A percentile compares a stretch with the other conserved stretches of the same genome.
Conservation (phyloP, 495 filamentous ascomycete genomes). For the Annulohypoxylon maeteangense region DNA sequence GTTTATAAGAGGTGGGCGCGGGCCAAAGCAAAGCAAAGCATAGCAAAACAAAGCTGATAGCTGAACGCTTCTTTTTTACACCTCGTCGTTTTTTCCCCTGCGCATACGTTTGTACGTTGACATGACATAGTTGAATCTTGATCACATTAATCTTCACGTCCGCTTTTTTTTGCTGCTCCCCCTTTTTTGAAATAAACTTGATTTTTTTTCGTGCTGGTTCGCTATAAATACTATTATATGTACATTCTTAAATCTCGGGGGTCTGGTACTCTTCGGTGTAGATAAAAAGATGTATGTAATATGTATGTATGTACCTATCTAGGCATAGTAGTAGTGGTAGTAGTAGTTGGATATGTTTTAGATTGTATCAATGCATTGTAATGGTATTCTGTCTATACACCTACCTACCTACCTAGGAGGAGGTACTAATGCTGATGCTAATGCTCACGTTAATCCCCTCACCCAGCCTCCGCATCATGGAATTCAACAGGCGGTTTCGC, state of each 20-base stretch:
- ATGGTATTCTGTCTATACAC: conserved; percentile 5
- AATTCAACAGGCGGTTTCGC: conserved; percentile 45
- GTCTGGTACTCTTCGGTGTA: neutral
- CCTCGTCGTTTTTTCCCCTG: neutral
- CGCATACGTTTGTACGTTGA: conserved; percentile 26
- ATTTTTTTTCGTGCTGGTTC: conserved; percentile 3
- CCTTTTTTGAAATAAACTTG: neutral
- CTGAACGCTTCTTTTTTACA: neutral
- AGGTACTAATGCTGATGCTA: neutral
- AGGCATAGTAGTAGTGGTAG: neutral
- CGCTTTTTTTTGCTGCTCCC: neutral
- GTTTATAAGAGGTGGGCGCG: neutral
- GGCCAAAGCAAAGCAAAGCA: conserved; percentile 1
- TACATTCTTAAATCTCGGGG: neutral
- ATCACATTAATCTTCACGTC: conserved; percentile 4
- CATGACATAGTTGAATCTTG: conserved; percentile 25
- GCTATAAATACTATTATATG: neutral
- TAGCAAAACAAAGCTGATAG: neutral
- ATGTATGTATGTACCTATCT: neutral
- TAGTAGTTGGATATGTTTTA: neutral
- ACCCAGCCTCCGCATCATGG: conserved; percentile 18
- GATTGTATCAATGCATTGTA: neutral
- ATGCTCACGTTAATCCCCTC: neutral
- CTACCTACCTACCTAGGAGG: neutral
- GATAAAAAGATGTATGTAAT: neutral